These are phyloP conservation scores for Eucalyptus cladocalyx DNA, from an alignment of 345 rosid species.

Conservation along the genomic window DNA sequence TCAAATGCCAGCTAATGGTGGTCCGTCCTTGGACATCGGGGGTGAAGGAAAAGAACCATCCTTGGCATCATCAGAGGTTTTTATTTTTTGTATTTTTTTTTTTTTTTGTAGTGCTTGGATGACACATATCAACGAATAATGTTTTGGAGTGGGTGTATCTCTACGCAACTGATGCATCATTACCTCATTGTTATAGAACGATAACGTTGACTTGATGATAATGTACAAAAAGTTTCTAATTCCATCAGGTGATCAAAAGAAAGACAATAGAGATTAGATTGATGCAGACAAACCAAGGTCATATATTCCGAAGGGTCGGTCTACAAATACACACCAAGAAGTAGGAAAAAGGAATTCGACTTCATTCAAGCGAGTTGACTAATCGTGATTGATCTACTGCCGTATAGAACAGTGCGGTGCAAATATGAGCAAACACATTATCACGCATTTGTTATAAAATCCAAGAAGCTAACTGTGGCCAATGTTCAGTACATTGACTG, in stretches of 20 bases:
- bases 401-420: not conserved
- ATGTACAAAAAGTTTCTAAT: not conserved
- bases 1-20: not conserved
- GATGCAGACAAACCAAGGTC: not conserved
- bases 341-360: not conserved
- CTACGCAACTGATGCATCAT: not conserved
- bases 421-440: not conserved
- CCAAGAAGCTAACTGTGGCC: not conserved
- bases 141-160: not conserved
- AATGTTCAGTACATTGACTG: not conserved
- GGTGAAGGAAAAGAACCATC: no score
- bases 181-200: not conserved
- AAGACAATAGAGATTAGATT: not conserved
- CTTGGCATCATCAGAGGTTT: not conserved
- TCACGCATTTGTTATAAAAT: not conserved
- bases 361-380: not conserved
- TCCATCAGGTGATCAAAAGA: not conserved
- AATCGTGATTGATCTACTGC: not conserved
- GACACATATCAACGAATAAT: not conserved
- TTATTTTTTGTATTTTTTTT: not conserved
- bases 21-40: no score
- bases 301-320: not conserved
- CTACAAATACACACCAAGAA: not conserved
- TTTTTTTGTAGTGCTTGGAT: not conserved
- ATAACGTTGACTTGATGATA: not conserved